phyloP scores from a whole-genome alignment of 1,284 basidiomycete species.

The Lentinus polychrous region DNA sequence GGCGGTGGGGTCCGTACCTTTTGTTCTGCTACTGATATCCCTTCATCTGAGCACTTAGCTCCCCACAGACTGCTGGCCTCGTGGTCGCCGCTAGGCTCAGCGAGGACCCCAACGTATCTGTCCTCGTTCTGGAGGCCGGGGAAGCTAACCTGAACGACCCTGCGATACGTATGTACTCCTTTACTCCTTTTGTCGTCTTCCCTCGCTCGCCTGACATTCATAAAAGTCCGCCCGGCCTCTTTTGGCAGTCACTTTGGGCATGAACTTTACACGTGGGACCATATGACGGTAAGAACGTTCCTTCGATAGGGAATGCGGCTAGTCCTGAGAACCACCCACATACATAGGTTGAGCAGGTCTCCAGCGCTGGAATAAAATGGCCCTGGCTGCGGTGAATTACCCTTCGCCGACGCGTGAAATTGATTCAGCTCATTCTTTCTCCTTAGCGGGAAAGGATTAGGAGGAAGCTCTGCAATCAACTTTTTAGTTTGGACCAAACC shows the following conservation, averaged over 20 bases:
- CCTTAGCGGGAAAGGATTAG: conserved; percentile 5
- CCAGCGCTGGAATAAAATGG: not conserved
- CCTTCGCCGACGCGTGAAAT: too few species aligned
- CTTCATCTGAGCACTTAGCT: not conserved
- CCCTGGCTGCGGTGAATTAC: not conserved
- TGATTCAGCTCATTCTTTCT: not conserved
- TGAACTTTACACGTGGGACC: too few species aligned
- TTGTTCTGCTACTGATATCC: not conserved
- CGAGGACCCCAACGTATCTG: conserved; percentile 22
- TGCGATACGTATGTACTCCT: conserved; percentile 21
- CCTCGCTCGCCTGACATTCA: not conserved
- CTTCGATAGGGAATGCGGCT: not conserved
- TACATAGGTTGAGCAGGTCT: not conserved
- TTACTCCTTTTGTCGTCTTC: conserved; percentile 8
- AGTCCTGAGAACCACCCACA: too few species aligned
- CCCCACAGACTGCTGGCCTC: conserved; percentile 16
- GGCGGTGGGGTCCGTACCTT: conserved; percentile 9
- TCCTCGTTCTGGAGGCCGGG: conserved; percentile 37
- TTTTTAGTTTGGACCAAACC: conserved; percentile 5
- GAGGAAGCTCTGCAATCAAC: conserved; percentile 6
- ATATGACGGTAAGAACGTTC: not conserved
- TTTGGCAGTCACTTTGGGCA: not conserved
- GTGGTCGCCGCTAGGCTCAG: conserved; percentile 21
- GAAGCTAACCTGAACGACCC: conserved; percentile 26
- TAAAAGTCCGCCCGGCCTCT: not conserved